These are phyloP conservation scores for Chrysosporium queenslandicum DNA, from an alignment of 2,329 filamentous ascomycete genomes.

Conservation along the genomic window DNA sequence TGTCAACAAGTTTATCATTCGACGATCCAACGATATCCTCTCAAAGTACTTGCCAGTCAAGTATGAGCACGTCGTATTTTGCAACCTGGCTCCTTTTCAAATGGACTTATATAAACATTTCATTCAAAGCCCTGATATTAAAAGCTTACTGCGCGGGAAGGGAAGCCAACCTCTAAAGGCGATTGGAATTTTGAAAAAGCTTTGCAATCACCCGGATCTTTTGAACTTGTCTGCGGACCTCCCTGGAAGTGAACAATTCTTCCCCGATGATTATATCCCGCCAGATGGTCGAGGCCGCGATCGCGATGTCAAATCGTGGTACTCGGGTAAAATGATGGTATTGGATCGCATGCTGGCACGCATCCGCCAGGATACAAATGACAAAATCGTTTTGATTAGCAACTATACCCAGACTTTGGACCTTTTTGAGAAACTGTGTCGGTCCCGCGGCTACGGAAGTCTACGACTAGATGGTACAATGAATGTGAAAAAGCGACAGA, in stretches of 20 bases:
- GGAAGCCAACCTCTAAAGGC: slow-evolving; percentile 93
- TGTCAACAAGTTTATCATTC: slow-evolving; percentile 98
- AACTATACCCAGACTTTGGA: slow-evolving; percentile 97
- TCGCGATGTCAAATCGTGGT: slow-evolving; percentile 86
- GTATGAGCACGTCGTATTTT: slow-evolving; percentile 98
- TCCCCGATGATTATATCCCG: slow-evolving; percentile 77
- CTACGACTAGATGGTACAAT: slow-evolving; percentile 91
- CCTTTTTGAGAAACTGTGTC: slow-evolving; percentile 84
- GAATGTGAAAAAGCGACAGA: slow-evolving; percentile 94
- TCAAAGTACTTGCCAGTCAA: slow-evolving; percentile 97
- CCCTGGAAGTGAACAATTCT: slow-evolving; percentile 71
- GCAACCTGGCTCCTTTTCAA: slow-evolving; percentile 87
- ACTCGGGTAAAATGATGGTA: slow-evolving; percentile 96
- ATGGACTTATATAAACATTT: slow-evolving; percentile 93
- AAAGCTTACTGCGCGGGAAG: slow-evolving; percentile 81
- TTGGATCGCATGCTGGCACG: slow-evolving; percentile 95
- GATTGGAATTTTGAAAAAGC: slow-evolving; percentile 92
- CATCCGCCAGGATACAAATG: slow-evolving; percentile 90
- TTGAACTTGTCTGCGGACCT: slow-evolving; percentile 73
- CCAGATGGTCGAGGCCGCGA: slow-evolving; percentile 82
- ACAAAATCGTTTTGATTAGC: slow-evolving; percentile 98
- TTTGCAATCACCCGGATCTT: slow-evolving; percentile 95
- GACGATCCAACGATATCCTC: slow-evolving; percentile 91
- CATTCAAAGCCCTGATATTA: slow-evolving; percentile 89
- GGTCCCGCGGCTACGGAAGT: slow-evolving; percentile 70